These are phyloP conservation scores for Neonothopanus nambi DNA, from an alignment of 1,284 basidiomycete species.

Conservation along the genomic window DNA sequence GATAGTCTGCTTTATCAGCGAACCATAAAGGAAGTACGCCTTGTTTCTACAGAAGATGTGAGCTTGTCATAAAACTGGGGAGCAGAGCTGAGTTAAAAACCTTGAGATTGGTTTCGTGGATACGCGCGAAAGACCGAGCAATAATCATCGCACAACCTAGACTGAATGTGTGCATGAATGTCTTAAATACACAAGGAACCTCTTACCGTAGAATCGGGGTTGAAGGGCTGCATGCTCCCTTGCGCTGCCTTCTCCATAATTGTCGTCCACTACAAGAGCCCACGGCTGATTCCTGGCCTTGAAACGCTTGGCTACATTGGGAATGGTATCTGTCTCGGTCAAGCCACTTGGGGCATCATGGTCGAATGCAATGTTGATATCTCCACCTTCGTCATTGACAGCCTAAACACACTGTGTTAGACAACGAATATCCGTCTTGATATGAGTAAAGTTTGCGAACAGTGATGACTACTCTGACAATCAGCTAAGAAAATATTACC, in stretches of 20 bases:
- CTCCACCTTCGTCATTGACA: constrained; percentile 89
- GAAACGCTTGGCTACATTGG: constrained; percentile 85
- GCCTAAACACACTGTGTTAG: constrained; percentile 47
- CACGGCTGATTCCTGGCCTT: constrained; percentile 84
- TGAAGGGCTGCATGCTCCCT: constrained; percentile 97
- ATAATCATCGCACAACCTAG: constrained; percentile 81
- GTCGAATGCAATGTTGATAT: constrained; percentile 89
- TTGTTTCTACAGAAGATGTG: constrained; percentile 72
- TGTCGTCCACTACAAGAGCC: constrained; percentile 95
- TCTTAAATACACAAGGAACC: background rate
- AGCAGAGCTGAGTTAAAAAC: constrained; percentile 37
- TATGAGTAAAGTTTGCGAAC: constrained; percentile 23
- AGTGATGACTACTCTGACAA: constrained; percentile 39
- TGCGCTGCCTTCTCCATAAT: constrained; percentile 98
- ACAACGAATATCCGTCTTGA: constrained; percentile 19
- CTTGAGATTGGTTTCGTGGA: constrained; percentile 98
- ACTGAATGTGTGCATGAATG: background rate
- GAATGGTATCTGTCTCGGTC: constrained; percentile 77
- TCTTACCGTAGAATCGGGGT: constrained; percentile 88
- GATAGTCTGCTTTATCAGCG: constrained; percentile 82
- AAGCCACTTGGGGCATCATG: constrained; percentile 49
- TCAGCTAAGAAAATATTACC: background rate
- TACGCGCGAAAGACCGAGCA: constrained; percentile 94
- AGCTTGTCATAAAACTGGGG: background rate
- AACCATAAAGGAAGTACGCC: constrained; percentile 93